Base-by-base conservation (phyloP, 2,329 filamentous ascomycete species). In the Arthrobotrys megalospora region DNA sequence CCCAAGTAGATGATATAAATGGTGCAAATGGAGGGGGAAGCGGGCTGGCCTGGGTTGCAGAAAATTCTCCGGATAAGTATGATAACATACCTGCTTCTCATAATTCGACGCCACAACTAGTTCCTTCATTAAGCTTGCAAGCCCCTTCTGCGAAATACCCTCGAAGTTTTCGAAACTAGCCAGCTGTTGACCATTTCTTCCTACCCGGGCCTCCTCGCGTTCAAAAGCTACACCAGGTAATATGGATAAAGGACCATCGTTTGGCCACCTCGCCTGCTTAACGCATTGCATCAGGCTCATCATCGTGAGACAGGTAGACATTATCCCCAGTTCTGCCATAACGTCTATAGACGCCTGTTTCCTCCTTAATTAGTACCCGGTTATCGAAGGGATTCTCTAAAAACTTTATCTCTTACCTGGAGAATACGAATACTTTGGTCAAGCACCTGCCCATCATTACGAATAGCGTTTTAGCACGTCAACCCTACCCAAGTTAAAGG, bases 371-470 rank as follows among this genome's bases (percentile, higher is more conserved):
- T 72, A 45, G 48, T 19, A 62, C 19, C 47, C 21, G 36, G 21
- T 28, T 53, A 47, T 11, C 24, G 32, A 65, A 48, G n/a, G 19
- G 16, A 34, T 8, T 5, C 21, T 28, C n/a, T 48, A n/a, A 45
- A 43, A 63, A 63, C 28, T 58, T 14, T 64, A 60, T 72, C 52
- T 53, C 65, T 65, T 77, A 77, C 73, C 52, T 99, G 96, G 38
- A 97, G 91, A 83, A 99, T 96, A 89, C 96, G 96, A 76, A 99
- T 96, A 5, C 93, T 93, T 84, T 99, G 96, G 84, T 99, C 96
- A 0, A 99, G 88, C 2, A 99, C 96, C 89, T 91, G 10, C 36
- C 6, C n/a, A 58, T 6, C 24, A 19, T 43, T 34, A 89, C 62
- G 8, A 68, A 58, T 48, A 19, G n/a, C 36, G 32, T 50, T 52